Percentiles rank a stretch among this genome's conserved stretches.
Conservation (phyloP, 768 basidiomycete species). For the Rhizopogon rudus region DNA sequence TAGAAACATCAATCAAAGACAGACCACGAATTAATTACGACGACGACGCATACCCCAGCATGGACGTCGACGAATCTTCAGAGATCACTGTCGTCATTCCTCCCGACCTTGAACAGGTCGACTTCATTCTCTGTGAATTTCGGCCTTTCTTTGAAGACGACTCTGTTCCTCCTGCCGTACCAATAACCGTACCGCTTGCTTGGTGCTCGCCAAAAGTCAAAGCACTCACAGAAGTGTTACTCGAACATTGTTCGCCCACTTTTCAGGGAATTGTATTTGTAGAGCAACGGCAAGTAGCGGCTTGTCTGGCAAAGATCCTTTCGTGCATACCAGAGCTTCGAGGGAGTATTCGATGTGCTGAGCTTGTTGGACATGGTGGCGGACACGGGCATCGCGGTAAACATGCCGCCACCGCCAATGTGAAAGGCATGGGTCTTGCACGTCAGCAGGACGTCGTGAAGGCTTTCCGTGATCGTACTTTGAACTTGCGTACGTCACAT, state of each 20-base stretch:
- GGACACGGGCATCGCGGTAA: slow-evolving; percentile 24
- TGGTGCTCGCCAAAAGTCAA: slow-evolving; percentile 76
- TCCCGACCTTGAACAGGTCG: slow-evolving; percentile 41
- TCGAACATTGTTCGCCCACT: slow-evolving; percentile 42
- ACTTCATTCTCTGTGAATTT: slow-evolving; percentile 44
- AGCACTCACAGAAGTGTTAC: slow-evolving; percentile 56
- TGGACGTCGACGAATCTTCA: slow-evolving; percentile 25
- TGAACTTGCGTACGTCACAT: slow-evolving; percentile 59
- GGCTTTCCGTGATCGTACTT: slow-evolving; percentile 56
- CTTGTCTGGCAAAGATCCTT: slow-evolving; percentile 61
- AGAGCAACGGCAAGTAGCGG: slow-evolving; percentile 77
- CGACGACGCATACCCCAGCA: slow-evolving; percentile 7
- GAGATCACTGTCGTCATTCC: slow-evolving; percentile 23
- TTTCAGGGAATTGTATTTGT: slow-evolving; percentile 89
- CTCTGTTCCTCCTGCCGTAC: slow-evolving; percentile 22
- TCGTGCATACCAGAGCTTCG: slow-evolving; percentile 53
- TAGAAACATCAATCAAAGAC: slow-evolving; percentile 14
- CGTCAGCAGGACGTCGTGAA: slow-evolving; percentile 57
- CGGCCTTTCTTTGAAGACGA: slow-evolving; percentile 31
- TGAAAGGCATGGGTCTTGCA: slow-evolving; percentile 46
- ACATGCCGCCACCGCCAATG: slow-evolving; percentile 25
- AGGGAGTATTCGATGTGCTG: slow-evolving; percentile 52
- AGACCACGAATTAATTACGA: slow-evolving; percentile 9
- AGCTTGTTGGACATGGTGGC: slow-evolving; percentile 69
- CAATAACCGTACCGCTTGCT: slow-evolving; percentile 40